Conservation (phyloP, 23 red algal species). For the Cyanidioschyzon merolae region DNA sequence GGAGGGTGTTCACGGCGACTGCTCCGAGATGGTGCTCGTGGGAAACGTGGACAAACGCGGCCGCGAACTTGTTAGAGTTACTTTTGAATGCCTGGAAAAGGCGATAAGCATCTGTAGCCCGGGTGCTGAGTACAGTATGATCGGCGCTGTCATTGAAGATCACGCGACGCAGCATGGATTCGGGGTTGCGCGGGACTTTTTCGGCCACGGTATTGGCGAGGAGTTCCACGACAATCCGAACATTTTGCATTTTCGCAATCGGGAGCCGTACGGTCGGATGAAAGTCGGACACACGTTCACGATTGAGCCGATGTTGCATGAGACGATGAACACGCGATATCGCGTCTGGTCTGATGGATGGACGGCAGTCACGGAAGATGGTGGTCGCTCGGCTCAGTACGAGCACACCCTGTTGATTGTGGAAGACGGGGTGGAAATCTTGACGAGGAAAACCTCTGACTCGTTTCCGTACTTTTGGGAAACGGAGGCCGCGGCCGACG, state of each 20-base stretch:
- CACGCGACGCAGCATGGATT: conserved; percentile 47
- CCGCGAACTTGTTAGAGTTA: conserved; percentile 46
- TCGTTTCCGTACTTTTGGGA: conserved; percentile 19
- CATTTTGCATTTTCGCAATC: conserved; percentile 77
- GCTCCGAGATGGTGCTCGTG: conserved; percentile 88
- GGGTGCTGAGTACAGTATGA: conserved; percentile 47
- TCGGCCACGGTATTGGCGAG: conserved; percentile 84
- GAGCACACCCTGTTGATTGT: conserved; percentile 83
- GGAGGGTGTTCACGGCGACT: conserved; percentile 92
- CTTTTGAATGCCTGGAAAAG: conserved; percentile 62
- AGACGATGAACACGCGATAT: conserved; percentile 40
- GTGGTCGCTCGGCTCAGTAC: conserved; percentile 73
- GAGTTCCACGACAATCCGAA: conserved; percentile 90
- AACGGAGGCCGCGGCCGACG: background rate
- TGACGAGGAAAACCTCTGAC: conserved; percentile 30
- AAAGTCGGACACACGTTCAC: conserved; percentile 78
- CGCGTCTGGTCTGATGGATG: conserved; percentile 83
- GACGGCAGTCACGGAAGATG: conserved; percentile 79
- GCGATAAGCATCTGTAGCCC: conserved; percentile 76
- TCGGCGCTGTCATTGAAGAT: conserved; percentile 82
- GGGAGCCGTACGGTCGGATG: conserved; percentile 52
- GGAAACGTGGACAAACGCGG: conserved; percentile 54
- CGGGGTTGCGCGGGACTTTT: conserved; percentile 73
- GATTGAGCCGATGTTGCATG: conserved; percentile 98
- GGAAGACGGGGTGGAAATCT: conserved; percentile 43